These are phyloP conservation scores for Chamaecyparis obtusa DNA, from an alignment of 75 land plant genomes.

Conservation along the genomic window DNA sequence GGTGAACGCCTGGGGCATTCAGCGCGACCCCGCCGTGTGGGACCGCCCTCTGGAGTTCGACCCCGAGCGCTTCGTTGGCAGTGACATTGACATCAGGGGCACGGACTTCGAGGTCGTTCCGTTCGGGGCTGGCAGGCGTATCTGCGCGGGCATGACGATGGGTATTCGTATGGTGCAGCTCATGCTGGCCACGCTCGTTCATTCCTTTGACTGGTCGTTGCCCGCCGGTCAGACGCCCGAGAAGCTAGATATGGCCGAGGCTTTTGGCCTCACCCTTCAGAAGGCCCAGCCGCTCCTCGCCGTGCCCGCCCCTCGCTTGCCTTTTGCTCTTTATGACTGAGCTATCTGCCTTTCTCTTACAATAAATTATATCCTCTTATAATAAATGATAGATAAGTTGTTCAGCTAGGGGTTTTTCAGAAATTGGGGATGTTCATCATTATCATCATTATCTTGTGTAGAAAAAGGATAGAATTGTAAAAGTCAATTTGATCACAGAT, in stretches of 20 bases:
- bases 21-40: constrained; percentile 61
- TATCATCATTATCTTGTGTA: too few relatives aligned
- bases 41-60: constrained; percentile 52
- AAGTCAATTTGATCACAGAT: too few relatives aligned
- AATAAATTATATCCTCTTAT: too few relatives aligned
- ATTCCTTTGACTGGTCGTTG: constrained; percentile 58
- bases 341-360: too few relatives aligned
- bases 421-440: too few relatives aligned
- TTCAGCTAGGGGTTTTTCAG: too few relatives aligned
- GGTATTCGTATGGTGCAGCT: constrained; percentile 52
- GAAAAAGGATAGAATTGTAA: too few relatives aligned
- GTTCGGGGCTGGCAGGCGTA: constrained; percentile 70
- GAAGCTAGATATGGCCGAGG: constrained; percentile 74
- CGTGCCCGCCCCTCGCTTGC: not conserved
- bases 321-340: not conserved
- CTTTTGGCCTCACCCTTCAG: constrained; percentile 60
- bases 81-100: constrained; percentile 40
- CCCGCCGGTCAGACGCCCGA: constrained; percentile 33
- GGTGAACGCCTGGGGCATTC: constrained; percentile 68
- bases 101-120: constrained; percentile 59
- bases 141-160: constrained; percentile 60
- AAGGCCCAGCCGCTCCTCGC: constrained; percentile 31
- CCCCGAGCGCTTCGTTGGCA: constrained; percentile 49
- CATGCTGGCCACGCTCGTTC: constrained; percentile 57
- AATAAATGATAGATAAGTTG: too few relatives aligned